These are phyloP conservation scores for Septoria linicola DNA, from an alignment of 2,329 filamentous ascomycete species.

Conservation along the genomic window DNA sequence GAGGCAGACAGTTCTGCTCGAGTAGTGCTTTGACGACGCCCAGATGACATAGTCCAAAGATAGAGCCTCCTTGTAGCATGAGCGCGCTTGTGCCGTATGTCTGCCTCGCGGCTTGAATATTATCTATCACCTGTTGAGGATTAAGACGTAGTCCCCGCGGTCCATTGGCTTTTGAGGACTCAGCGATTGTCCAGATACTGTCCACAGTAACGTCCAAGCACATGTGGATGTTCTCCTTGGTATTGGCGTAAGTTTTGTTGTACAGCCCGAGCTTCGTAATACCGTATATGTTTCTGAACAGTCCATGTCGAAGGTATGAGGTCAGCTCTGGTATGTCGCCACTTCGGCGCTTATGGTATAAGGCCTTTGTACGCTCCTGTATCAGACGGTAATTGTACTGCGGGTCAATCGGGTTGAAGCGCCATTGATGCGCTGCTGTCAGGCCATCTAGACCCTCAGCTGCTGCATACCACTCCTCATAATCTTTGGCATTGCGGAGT, in stretches of 20 bases:
- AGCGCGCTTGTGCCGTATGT: conserved; percentile 81
- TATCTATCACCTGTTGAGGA: conserved; percentile 77
- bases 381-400: conserved; percentile 25
- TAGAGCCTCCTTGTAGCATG: conserved; percentile 79
- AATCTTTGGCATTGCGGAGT: conserved; percentile 20
- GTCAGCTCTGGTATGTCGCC: conserved; percentile 58
- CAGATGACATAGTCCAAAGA: conserved; percentile 89
- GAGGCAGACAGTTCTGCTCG: conserved; percentile 71
- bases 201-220: conserved; percentile 83
- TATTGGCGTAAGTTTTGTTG: conserved; percentile 84
- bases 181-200: conserved; percentile 73
- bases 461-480: conserved; percentile 22
- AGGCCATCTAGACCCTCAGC: conserved; percentile 23
- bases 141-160: conserved; percentile 48
- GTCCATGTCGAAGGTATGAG: conserved; percentile 74
- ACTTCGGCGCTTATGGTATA: conserved; percentile 18
- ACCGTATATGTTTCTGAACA: conserved; percentile 81
- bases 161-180: conserved; percentile 55
- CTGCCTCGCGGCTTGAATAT: conserved; percentile 84
- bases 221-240: conserved; percentile 86
- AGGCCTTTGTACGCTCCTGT: conserved; percentile 21
- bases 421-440: conserved; percentile 23
- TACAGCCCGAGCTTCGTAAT: conserved; percentile 81
- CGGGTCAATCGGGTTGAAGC: conserved; percentile 25
- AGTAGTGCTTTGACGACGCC: conserved; percentile 81